Evolutionary conservation across 495 filamentous ascomycete species (phyloP), one percentile per base, ranked within the genome.

Genomic region (Cairneyella variabilis): DNA sequence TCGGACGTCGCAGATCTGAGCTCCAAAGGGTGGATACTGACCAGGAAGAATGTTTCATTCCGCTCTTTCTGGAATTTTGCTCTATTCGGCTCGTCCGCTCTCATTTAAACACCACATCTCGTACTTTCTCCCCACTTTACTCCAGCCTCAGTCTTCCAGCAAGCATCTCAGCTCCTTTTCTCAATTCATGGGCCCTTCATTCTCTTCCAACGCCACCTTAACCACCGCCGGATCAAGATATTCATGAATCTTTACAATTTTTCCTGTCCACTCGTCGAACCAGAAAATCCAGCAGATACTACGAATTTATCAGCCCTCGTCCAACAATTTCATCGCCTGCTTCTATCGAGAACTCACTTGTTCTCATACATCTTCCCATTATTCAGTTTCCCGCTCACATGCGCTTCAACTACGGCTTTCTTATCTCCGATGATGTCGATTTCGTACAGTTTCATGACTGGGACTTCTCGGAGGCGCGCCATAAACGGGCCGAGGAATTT

Each of bases 151-250:
- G n/a, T n/a, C n/a, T n/a, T n/a, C n/a, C n/a, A n/a, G n/a, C n/a
- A n/a, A n/a, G n/a, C n/a, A n/a, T n/a, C n/a, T n/a, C n/a, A n/a
- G n/a, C n/a, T n/a, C n/a, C n/a, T n/a, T n/a, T n/a, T n/a, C n/a
- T n/a, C n/a, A n/a, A n/a, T n/a, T n/a, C n/a, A n/a, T n/a, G n/a
- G n/a, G n/a, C n/a, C n/a, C n/a, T n/a, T 26, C 9, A 52, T 52
- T 52, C 3, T 12, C 26, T 22, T 42, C 25, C 25, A 51, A 25
- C 10, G 32, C 36, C 16, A 28, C 37, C 48, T 23, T 52, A 36
- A 52, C 37, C 36, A 52, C 16, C 3, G 48, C 48, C 21, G 48
- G 12, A 10, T 52, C 28, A 3, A 52, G 21, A 34, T 52, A 42
- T 16, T 42, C 36, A 11, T 23, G 1, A 43, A 32, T 52, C 4